Base-by-base conservation (phyloP, 192 early-diverging fungal species). In the Linnemannia zychae region DNA sequence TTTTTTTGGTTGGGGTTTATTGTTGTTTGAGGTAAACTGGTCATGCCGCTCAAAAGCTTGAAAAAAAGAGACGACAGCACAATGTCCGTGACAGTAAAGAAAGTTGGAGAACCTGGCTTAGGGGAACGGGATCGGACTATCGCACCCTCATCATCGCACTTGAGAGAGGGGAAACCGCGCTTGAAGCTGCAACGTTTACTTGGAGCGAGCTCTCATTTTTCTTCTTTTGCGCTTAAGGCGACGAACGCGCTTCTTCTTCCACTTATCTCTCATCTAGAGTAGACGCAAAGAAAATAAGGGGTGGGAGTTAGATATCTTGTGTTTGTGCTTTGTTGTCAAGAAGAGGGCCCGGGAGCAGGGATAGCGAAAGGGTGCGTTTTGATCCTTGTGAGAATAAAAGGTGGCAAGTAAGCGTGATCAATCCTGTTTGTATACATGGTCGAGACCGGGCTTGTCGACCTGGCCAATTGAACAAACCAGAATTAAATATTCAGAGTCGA, bases 191-290 rank as follows among this genome's bases (percentile, higher is more conserved):
- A 77, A 53, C 80, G 75, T 82, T 82, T 82, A 82, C 76, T 87
- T 87, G 77, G 86, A 87, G 67, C 86, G 79, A 87, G 86, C 86
- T 73, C 86, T 72, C 86, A 87, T 87, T 72, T 87, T 87, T 87
- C 86, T 87, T 87, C 86, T 87, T 78, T 87, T 87, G 52, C 86
- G 86, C 69, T 87, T 87, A 68, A 87, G 86, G 74, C 86, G 79
- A 78, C 86, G 80, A 57, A 81, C 80, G 80, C 86, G 80, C 76
- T 87, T 87, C 77, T 87, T 87, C 79, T 87, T 87, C 86, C 86
- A 87, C 86, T 87, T 87, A 67, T 76, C 86, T 87, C 86, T 87
- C 86, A 87, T 87, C 80, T 87, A 82, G n/a, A n/a, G n/a, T n/a
- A 18, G 52, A 4, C 1, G 17, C 13, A 13, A 34, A 22, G 22